Evolutionary conservation across 192 early-diverging fungal genomes (phyloP).

Genomic region (Podila clonocystis): DNA sequence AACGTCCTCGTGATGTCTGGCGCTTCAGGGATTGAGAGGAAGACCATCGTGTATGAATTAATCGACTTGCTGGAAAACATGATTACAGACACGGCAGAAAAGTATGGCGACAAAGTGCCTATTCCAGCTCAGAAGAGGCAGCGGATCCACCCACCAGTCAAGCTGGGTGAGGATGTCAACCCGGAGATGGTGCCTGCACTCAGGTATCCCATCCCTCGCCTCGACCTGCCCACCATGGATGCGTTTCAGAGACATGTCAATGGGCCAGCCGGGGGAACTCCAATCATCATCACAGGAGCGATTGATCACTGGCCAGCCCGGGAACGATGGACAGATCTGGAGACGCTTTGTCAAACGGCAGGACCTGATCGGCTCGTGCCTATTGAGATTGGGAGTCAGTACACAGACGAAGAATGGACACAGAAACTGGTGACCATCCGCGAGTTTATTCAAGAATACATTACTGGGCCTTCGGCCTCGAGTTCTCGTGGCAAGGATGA

Average conservation of each 20-base stretch:
- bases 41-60: slow-evolving; percentile 28
- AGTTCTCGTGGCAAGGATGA: not conserved
- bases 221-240: slow-evolving; percentile 46
- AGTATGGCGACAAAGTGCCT: not conserved
- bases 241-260: slow-evolving; percentile 52
- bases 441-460: slow-evolving; percentile 71
- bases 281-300: slow-evolving; percentile 63
- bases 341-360: slow-evolving; percentile 65
- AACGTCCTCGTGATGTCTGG: slow-evolving; percentile 67
- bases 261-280: slow-evolving; percentile 26
- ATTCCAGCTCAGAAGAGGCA: slow-evolving; percentile 21
- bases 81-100: slow-evolving; percentile 10
- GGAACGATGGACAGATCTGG: slow-evolving; percentile 68
- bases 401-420: slow-evolving; percentile 81
- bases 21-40: slow-evolving; percentile 50
- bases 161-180: slow-evolving; percentile 6
- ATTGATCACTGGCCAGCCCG: slow-evolving; percentile 77
- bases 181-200: slow-evolving; percentile 19
- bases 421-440: slow-evolving; percentile 76
- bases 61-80: slow-evolving; percentile 26
- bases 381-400: slow-evolving; percentile 82
- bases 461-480: not conserved
- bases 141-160: not conserved
- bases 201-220: slow-evolving; percentile 28
- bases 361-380: slow-evolving; percentile 80